These are phyloP conservation scores for Colletotrichum magnum DNA, from an alignment of 2,329 filamentous ascomycete genomes.

Conservation along the genomic window DNA sequence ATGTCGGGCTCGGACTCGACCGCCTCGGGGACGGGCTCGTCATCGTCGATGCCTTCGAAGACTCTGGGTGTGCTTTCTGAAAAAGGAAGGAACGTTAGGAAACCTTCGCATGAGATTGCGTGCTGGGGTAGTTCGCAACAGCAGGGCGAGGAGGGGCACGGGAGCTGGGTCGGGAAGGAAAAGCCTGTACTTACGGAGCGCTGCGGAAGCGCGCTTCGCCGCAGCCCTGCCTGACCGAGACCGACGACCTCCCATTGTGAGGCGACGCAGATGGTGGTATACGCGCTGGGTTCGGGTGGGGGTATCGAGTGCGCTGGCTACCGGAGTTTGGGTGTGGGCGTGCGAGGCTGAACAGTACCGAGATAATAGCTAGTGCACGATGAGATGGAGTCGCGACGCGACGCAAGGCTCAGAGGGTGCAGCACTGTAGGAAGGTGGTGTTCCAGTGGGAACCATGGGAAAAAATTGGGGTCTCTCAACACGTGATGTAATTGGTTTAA, in stretches of 20 bases:
- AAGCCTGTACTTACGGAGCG: constrained; percentile 59
- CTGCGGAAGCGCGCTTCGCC: constrained; percentile 67
- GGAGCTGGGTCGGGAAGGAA: background rate
- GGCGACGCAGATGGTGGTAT: background rate
- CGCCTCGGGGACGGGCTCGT: constrained; percentile 55
- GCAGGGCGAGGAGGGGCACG: constrained; percentile 19
- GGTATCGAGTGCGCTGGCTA: constrained; percentile 1
- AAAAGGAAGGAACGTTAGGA: background rate
- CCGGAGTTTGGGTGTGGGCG: constrained; percentile 1
- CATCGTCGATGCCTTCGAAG: constrained; percentile 56
- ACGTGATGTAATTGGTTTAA: constrained; percentile 13
- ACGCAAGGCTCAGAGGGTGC: constrained; percentile 25
- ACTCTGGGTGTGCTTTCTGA: constrained; percentile 59
- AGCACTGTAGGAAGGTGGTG: too few relatives aligned
- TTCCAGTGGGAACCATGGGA: constrained; percentile 21
- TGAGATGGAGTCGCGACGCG: constrained; percentile 40
- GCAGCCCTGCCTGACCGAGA: constrained; percentile 66
- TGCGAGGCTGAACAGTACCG: constrained; percentile 32
- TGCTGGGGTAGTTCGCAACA: background rate
- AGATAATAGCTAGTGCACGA: constrained; percentile 25
- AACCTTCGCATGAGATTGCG: background rate
- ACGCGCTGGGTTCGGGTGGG: constrained; percentile 1
- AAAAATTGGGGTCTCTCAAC: constrained; percentile 23
- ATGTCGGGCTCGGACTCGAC: constrained; percentile 45
- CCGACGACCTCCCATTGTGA: constrained; percentile 35